Evolutionary conservation across 2,329 filamentous ascomycete genomes (phyloP), one percentile per base, ranked within the genome.

Genomic region (Leptosphaerulina australis): DNA sequence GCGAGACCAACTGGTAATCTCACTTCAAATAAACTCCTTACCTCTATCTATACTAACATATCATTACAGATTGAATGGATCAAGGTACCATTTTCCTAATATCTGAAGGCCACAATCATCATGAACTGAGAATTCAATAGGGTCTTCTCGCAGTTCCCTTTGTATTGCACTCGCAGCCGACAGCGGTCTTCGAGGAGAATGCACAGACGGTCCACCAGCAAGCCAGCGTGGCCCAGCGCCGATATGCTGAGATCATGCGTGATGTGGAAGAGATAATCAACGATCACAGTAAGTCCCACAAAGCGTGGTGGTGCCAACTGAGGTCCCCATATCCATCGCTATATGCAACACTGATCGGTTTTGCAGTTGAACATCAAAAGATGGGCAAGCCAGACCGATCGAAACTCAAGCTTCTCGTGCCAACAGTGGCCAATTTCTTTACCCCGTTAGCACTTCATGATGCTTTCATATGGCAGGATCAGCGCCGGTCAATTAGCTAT

Each of bases 141-240:
- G 71, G 70, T 22, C 83, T 97, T 3, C 80, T 97, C 10, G 94
- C 94, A 1, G 93, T 97, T 0, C 94, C 94, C 0, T 99, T 99
- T 70, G 93, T 99, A 29, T 83, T 99, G 44, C 91, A 96, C 72
- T 97, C 93, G 1, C 92, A 97, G 70, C 94, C 94, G 3, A 95
- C 91, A 1, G 91, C 91, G 15, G 84, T 91, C 31, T 91, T 93
- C 65, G 87, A 92, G 58, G 80, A 83, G 48, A 81, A 85, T 62
- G 83, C 83, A 53, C 79, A 82, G 45, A 82, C 80, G 46, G 82
- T 93, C 40, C 77, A 82, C 34, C 82, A 86, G 50, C 91, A 93
- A 79, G 89, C 90, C 4, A 83, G 84, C 50, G 87, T 90, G 67
- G 90, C 93, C 20, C 91, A 94, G 68, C 82, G 88, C 48, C 86